phyloP scores from a whole-genome alignment of 805 yeast genomes.

The Wickerhamiella slavikovae region DNA sequence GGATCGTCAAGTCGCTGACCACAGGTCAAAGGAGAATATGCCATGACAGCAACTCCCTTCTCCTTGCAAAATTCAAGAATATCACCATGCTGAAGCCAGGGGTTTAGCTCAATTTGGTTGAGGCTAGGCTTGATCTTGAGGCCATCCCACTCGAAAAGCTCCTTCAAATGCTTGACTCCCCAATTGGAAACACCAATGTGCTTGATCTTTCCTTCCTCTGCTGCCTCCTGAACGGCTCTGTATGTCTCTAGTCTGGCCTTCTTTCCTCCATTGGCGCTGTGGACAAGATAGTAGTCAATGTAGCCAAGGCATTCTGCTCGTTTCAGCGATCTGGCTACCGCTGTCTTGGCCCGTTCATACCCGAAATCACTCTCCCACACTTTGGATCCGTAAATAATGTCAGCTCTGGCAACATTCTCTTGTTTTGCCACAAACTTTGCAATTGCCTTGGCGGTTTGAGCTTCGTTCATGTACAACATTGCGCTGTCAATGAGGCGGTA shows the following conservation, averaged over 20 bases:
- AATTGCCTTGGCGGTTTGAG: conserved; percentile 39
- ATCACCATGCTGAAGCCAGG: conserved; percentile 54
- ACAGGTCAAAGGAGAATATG: conserved; percentile 60
- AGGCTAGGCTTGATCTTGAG: conserved; percentile 41
- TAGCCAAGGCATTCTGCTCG: conserved; percentile 36
- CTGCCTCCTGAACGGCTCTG: conserved; percentile 36
- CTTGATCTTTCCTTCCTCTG: conserved; percentile 27
- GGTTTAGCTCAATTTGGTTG: conserved; percentile 69
- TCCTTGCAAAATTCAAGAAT: conserved; percentile 38
- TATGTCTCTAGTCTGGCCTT: conserved; percentile 27
- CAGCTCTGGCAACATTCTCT: conserved; percentile 30
- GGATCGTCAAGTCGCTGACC: conserved; percentile 31
- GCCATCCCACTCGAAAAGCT: conserved; percentile 27
- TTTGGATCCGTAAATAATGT: conserved; percentile 39
- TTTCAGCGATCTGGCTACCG: conserved; percentile 33
- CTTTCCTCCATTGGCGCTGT: conserved; percentile 22
- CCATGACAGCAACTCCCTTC: conserved; percentile 41
- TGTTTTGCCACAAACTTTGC: conserved; percentile 30
- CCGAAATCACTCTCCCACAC: conserved; percentile 37
- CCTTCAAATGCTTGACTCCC: conserved; percentile 35
- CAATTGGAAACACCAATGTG: conserved; percentile 47
- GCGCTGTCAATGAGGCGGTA: conserved; percentile 64
- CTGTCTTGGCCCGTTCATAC: conserved; percentile 25
- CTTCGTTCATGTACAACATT: conserved; percentile 41
- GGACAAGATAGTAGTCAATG: conserved; percentile 52